Evolutionary conservation across 768 basidiomycete species (phyloP), one percentile per base, ranked within the genome.

Genomic region (Pulveroboletus sp.): DNA sequence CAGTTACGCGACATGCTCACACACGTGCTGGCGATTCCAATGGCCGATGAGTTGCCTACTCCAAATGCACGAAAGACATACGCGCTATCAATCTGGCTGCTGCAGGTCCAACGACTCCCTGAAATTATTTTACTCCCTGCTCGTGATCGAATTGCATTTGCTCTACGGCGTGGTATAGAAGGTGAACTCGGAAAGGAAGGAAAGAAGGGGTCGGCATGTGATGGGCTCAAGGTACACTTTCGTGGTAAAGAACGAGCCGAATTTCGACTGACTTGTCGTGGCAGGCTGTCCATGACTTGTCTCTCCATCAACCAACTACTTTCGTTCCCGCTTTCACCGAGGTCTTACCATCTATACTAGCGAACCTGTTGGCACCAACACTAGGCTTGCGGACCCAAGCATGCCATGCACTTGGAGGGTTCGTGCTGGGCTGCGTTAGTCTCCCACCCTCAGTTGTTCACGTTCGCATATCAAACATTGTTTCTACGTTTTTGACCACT

Each of bases 101-200:
- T 93, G 21, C 87, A 89, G 59, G 71, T 70, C 2, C 86, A 88
- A 55, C 81, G 85, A 7, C 74, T 92, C 8, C 84, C 89, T 18
- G 67, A 72, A 17, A 68, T 71, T 0, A 76, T 91, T 18, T 72
- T 92, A 13, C 58, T 69, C 9, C 83, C 84, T 6, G 79, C 84
- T 6, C 77, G 75, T 7, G 79, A 82, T 57, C 76, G 83, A 24
- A 88, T 93, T 31, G 76, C 83, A 2, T 81, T 80, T 50, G 86
- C 86, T 3, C 62, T 92, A 17, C 76, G 81, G 44, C 82, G 89
- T 39, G 90, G 84, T 24, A 77, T 93, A 51, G 85, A 87, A 47
- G 90, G 90, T 7, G 85, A 91, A 54, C 77, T 92, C 13, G 90
- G 90, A 6, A 89, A 88, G 63, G 90, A 93, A 64, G 90, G 90